These are phyloP conservation scores for Xylariales sp. DNA, from an alignment of 2,329 filamentous ascomycete genomes.

Conservation along the genomic window DNA sequence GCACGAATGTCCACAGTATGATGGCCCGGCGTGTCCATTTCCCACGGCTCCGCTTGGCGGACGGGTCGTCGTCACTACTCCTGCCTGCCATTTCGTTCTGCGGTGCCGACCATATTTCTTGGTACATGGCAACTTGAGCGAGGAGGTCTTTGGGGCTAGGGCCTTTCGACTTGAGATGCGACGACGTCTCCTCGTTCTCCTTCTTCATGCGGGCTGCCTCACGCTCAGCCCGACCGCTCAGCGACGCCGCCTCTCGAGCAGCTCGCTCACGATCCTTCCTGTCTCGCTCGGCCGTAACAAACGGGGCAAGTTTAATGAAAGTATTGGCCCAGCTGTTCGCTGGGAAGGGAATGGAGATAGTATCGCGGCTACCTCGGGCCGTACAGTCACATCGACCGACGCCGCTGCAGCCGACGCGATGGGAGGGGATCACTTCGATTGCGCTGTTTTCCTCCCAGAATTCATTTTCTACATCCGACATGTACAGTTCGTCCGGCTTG, in stretches of 20 bases:
- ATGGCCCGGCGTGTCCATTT: slow-evolving; percentile 68
- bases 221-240: slow-evolving; percentile 44
- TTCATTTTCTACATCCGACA: slow-evolving; percentile 54
- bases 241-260: slow-evolving; percentile 41
- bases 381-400: slow-evolving; percentile 62
- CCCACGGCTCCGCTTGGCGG: slow-evolving; percentile 40
- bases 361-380: slow-evolving; percentile 57
- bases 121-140: slow-evolving; percentile 73
- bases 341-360: slow-evolving; percentile 68
- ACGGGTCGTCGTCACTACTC: slow-evolving; percentile 20
- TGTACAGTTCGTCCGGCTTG: slow-evolving; percentile 66
- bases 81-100: slow-evolving; percentile 51
- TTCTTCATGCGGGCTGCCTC: slow-evolving; percentile 47
- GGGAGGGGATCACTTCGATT: slow-evolving; percentile 60
- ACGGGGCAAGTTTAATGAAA: slow-evolving; percentile 66
- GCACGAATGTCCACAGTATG: slow-evolving; percentile 73
- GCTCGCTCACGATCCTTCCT: slow-evolving; percentile 43
- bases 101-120: slow-evolving; percentile 70
- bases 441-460: slow-evolving; percentile 62
- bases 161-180: slow-evolving; percentile 41
- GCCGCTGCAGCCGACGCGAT: slow-evolving; percentile 63
- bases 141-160: slow-evolving; percentile 63
- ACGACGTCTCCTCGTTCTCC: slow-evolving; percentile 51
- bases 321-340: slow-evolving; percentile 69
- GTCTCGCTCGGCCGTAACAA: slow-evolving; percentile 54